Percentiles rank a stretch among this genome's conserved stretches.
phyloP scores from a whole-genome alignment of 495 filamentous ascomycete species.

The Thozetella sp. region DNA sequence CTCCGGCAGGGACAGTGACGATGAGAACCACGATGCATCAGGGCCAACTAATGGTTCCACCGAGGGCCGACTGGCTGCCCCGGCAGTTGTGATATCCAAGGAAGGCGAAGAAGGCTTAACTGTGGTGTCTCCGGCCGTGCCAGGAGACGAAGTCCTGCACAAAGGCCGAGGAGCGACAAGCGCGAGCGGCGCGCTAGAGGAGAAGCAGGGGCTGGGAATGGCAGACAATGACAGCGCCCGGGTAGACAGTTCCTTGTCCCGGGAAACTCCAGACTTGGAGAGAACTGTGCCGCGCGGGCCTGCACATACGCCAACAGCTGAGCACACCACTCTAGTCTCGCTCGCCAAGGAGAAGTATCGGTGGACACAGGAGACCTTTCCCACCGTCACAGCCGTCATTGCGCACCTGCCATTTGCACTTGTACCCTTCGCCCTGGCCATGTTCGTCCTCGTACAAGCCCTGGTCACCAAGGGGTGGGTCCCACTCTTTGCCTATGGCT shows the following conservation, averaged over 20 bases:
- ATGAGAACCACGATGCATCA: too few relatives aligned
- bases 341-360: constrained; percentile 35
- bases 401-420: constrained; percentile 62
- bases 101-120: too few relatives aligned
- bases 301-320: not conserved
- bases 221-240: too few relatives aligned
- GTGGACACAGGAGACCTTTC: constrained; percentile 68
- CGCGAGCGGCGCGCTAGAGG: not conserved
- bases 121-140: too few relatives aligned
- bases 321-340: constrained; percentile 48
- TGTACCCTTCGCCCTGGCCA: constrained; percentile 65
- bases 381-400: constrained; percentile 61
- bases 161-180: not conserved
- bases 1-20: too few relatives aligned
- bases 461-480: constrained; percentile 71
- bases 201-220: not conserved
- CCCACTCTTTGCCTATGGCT: constrained; percentile 65
- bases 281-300: too few relatives aligned
- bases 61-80: too few relatives aligned
- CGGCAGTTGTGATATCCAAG: too few relatives aligned
- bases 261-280: too few relatives aligned
- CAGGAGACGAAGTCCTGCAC: not conserved
- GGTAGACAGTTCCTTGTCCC: too few relatives aligned
- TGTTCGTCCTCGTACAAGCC: constrained; percentile 71
- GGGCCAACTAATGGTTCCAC: too few relatives aligned